Evolutionary conservation across 805 yeast species (phyloP).

Genomic region (Teunomyces pallodes): DNA sequence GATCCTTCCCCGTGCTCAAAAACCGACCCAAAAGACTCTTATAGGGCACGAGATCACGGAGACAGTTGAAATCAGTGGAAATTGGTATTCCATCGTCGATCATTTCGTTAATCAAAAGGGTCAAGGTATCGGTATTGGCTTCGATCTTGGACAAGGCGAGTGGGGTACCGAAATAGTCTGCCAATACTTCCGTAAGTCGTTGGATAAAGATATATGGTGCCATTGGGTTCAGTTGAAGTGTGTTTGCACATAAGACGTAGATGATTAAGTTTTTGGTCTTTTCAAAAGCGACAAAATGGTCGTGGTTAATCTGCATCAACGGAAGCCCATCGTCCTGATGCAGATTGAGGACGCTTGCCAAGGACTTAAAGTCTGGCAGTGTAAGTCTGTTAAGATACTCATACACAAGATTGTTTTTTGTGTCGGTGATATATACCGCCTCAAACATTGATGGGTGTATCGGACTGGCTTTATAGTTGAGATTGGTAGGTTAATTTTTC

Average conservation of each 20-base stretch:
- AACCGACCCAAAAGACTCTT: slow-evolving; percentile 54
- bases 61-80: slow-evolving; percentile 65
- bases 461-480: background rate
- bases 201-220: slow-evolving; percentile 54
- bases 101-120: slow-evolving; percentile 72
- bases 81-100: slow-evolving; percentile 75
- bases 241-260: slow-evolving; percentile 26
- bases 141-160: slow-evolving; percentile 58
- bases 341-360: slow-evolving; percentile 15
- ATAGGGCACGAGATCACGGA: slow-evolving; percentile 69
- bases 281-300: slow-evolving; percentile 26
- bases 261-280: slow-evolving; percentile 21
- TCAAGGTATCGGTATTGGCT: slow-evolving; percentile 67
- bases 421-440: slow-evolving; percentile 42
- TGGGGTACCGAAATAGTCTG: slow-evolving; percentile 57
- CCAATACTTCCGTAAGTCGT: slow-evolving; percentile 48
- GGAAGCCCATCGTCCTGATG: slow-evolving; percentile 12
- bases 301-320: slow-evolving; percentile 29
- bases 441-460: slow-evolving; percentile 29
- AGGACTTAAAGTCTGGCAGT: slow-evolving; percentile 32
- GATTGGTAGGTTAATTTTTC: background rate
- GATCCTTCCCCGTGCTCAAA: slow-evolving; percentile 38
- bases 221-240: slow-evolving; percentile 42
- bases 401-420: slow-evolving; percentile 30
- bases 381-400: slow-evolving; percentile 32